These are phyloP conservation scores for Neurospora hispaniola DNA, from an alignment of 495 filamentous ascomycete genomes.

Conservation along the genomic window DNA sequence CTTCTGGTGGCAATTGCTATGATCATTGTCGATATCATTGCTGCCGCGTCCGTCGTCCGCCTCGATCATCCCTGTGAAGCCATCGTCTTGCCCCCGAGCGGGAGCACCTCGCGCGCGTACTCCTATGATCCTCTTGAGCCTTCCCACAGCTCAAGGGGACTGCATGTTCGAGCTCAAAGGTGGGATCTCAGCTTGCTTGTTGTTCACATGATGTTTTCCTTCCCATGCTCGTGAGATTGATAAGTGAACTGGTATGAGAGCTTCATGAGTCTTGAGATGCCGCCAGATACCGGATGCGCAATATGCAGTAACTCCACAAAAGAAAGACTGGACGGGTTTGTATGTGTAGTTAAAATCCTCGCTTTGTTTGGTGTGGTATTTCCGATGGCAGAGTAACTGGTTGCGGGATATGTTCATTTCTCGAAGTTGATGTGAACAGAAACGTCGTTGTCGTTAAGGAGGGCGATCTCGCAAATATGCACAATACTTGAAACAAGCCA, in stretches of 20 bases:
- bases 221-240: neutral
- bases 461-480: neutral
- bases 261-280: neutral
- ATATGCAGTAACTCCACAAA: neutral
- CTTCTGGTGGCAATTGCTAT: neutral
- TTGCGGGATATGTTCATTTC: neutral
- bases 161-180: neutral
- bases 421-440: neutral
- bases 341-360: neutral
- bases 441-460: neutral
- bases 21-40: slow-evolving; percentile 2
- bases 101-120: slow-evolving; percentile 91
- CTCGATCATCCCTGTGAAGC: slow-evolving; percentile 75
- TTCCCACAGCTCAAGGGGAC: slow-evolving; percentile 58
- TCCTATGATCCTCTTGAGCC: slow-evolving; percentile 87
- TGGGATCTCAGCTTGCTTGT: neutral
- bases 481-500: neutral
- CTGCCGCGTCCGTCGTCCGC: slow-evolving; percentile 24
- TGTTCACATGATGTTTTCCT: neutral
- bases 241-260: neutral
- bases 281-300: neutral
- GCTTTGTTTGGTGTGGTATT: neutral
- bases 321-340: neutral
- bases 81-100: slow-evolving; percentile 84
- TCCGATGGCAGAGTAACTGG: neutral